Evolutionary conservation across 2,329 filamentous ascomycete species (phyloP), one percentile per base, ranked within the genome.

Genomic region (Trichoderma hamatum): DNA sequence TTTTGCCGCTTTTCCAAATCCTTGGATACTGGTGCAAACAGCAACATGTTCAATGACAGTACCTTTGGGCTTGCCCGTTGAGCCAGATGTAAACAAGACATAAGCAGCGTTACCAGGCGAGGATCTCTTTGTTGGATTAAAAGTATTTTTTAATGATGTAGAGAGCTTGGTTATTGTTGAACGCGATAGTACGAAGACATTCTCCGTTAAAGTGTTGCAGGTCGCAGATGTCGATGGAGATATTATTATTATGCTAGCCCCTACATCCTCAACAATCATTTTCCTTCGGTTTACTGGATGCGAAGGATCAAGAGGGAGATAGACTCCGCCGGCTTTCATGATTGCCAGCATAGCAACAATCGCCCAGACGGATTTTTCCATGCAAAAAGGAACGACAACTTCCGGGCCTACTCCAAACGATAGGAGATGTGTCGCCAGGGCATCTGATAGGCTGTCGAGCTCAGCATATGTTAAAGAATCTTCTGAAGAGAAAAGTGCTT

Each of bases 21-120:
- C 81, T 3, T 83, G 69, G 24, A 84, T 82, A 2, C 83, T 82
- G 0, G 86, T 86, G 1, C 85, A 84, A 11, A 89, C 80, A 3
- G 85, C 82, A 0, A 77, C 78, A 73, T 91, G 89, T 43, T 76
- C 71, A 9, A 77, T 69, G 3, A 76, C 59, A 9, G 72, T 71
- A 1, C 74, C 76, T 39, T 78, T 77, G 2, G 75, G 75, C 9
- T 69, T 67, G 1, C 76, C 76, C 0, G 76, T 76, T 1, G 69
- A 73, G 1, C 76, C 76, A 0, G 75, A 77, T 0, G 76, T 78
- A 59, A 75, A 78, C 14, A 77, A 54, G 0, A 76, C 65, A 51
- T 74, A 77, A 0, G 73, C 74, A 1, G 71, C 62, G 30, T 71
- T n/a, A 32, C 11, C 26, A 6, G 52, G 60, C 10, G 46, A 59